Base-by-base conservation (phyloP, 1,139 yeast species). In the Candida dubliniensis region DNA sequence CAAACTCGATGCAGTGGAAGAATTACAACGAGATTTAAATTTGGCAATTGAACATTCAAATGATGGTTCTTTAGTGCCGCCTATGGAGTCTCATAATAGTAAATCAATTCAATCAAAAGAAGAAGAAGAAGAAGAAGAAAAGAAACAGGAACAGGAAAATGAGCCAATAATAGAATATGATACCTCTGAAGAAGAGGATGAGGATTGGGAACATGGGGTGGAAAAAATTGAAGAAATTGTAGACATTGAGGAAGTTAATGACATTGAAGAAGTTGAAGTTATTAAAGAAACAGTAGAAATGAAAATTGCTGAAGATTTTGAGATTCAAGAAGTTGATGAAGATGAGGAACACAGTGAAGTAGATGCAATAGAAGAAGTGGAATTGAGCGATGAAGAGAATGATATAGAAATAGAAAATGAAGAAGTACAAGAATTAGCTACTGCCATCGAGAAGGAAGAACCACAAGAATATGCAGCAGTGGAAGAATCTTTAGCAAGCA, bases 1-100 rank as follows among this genome's bases (percentile, higher is more conserved):
- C 23, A 61, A 60, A 41, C 58, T 73, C 35, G 54, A 55, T 31
- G 63, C 74, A 1, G 66, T 69, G 11, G 56, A 56, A 0, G 65
- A 63, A 18, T 56, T 69, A 38, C 67, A 64, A 44, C 52, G 54
- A 26, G 58, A 59, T 40, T 37, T 49, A 2, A 32, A 31, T 33
- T 27, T 37, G 23, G 32, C 37, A 5, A 31, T 31, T 13, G 37
- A 34, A n/a, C 25, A 38, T 11, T 31, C 43, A 13, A 10, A 31
- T n/a, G 39, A 38, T 10, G 40, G 7, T 12, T 27, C 12, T 3
- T 27, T 27, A 4, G 30, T n/a, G 11, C 11, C n/a, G 30, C 3
- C 30, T 8, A 4, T 27, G 30, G 36, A 8, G 23, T 30, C 41
- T 18, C 9, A 18, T 18, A 5, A 18, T 4, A 5, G 5, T 18